Conservation (phyloP, 768 basidiomycete species). For the Rhizopogon roseolus region DNA sequence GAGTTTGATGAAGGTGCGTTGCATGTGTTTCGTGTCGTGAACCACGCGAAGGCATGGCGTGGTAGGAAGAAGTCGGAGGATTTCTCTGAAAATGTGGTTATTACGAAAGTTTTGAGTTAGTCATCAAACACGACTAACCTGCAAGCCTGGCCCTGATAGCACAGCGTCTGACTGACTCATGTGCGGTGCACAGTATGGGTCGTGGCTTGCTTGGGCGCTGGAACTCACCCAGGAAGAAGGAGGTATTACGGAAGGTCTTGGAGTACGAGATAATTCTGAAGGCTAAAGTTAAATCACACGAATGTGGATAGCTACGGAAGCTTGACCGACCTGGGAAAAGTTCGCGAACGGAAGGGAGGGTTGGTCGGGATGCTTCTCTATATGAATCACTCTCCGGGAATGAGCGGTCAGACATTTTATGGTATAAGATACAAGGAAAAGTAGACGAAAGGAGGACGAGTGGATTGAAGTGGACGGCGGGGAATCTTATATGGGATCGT, state of each 20-base stretch:
- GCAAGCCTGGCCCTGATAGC: conserved; percentile 25
- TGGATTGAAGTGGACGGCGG: conserved; percentile 2
- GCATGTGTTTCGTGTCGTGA: conserved; percentile 23
- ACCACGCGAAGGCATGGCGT: conserved; percentile 14
- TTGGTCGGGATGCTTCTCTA: conserved; percentile 40
- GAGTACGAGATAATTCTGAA: conserved; percentile 39
- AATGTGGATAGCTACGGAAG: neutral
- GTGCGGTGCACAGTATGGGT: conserved; percentile 17
- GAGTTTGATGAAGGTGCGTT: conserved; percentile 7
- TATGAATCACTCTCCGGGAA: conserved; percentile 18
- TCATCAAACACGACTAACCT: conserved; percentile 13
- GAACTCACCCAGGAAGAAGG: conserved; percentile 42
- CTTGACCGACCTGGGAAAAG: conserved; percentile 52
- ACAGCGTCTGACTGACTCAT: conserved; percentile 19
- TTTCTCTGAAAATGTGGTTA: conserved; percentile 13
- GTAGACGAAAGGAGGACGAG: conserved; percentile 6
- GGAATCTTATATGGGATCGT: conserved; percentile 4
- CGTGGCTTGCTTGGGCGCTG: conserved; percentile 29
- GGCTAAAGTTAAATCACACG: conserved; percentile 1
- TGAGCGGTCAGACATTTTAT: conserved; percentile 25
- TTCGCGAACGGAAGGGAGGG: conserved; percentile 68
- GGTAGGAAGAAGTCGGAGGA: conserved; percentile 13
- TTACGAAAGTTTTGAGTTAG: conserved; percentile 4
- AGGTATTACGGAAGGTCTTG: conserved; percentile 33
- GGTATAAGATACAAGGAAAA: conserved; percentile 17